Evolutionary conservation across 305 asterid genomes (phyloP).

Genomic region (Fraxinus ornus): DNA sequence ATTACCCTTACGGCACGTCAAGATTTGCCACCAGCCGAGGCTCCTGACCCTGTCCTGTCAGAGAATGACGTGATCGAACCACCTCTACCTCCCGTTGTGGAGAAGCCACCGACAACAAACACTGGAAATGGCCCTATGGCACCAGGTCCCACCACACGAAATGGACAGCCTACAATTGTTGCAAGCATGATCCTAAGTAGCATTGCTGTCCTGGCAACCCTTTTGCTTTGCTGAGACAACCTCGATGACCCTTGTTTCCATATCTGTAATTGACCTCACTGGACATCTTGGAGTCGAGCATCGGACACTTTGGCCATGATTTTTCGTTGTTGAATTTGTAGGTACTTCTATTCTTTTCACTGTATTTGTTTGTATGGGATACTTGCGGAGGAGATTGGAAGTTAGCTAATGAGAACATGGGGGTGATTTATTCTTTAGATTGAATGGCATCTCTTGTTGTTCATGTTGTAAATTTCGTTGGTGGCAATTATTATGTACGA

Average conservation of each 20-base stretch:
- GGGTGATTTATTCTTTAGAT: not conserved
- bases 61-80: constrained; percentile 54
- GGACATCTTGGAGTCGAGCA: constrained; percentile 1
- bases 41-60: constrained; percentile 62
- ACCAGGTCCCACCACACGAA: constrained; percentile 43
- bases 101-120: constrained; percentile 29
- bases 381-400: not conserved
- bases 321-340: constrained; percentile 7
- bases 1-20: constrained; percentile 25
- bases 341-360: constrained; percentile 22
- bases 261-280: constrained; percentile 11
- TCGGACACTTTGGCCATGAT: not conserved
- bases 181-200: constrained; percentile 39
- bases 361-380: constrained; percentile 7
- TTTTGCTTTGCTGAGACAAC: constrained; percentile 36
- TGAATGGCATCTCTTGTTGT: not conserved
- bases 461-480: not conserved
- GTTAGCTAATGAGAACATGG: not conserved
- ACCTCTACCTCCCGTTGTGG: constrained; percentile 65
- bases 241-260: constrained; percentile 15
- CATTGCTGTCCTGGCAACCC: constrained; percentile 46
- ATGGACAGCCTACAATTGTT: constrained; percentile 48
- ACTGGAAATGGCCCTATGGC: constrained; percentile 35
- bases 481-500: not conserved
- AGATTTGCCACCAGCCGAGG: constrained; percentile 57